Evolutionary conservation across 1,284 basidiomycete genomes (phyloP), one percentile per base, ranked within the genome.

Genomic region (Moesziomyces parantarcticus): DNA sequence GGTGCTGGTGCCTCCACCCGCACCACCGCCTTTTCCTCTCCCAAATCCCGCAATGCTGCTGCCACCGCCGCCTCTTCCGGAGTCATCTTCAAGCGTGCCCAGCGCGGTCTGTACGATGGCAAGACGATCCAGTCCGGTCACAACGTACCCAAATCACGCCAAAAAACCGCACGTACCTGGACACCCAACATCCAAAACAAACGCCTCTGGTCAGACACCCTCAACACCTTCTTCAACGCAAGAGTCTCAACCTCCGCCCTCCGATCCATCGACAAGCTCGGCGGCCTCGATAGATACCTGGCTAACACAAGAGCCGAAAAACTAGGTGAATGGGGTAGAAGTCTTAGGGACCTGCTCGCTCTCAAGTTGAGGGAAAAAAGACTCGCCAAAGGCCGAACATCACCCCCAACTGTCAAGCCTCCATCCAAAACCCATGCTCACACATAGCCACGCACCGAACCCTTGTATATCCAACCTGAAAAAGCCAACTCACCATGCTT

Each of bases 41-140:
- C 77, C 22, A 74, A 75, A 52, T 83, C 81, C 16, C 74, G 80
- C 23, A 64, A 69, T 9, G 73, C 80, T 4, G 53, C 61, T 10
- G 51, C 64, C 1, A 18, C 46, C 14, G 63, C 77, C 9, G 43
- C 69, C 18, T 52, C 62, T 13, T 45, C 59, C 11, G 80, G 81
- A 2, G 71, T 58, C 10, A 75, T 70, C 44, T 83, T 83, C 61
- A 82, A 83, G 53, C 69, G 81, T 14, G 59, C 79, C 20, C 82
- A 83, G 62, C 70, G 79, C 43, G 82, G 82, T 11, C 71, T 83
- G 8, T 83, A 77, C 64, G 76, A 83, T 47, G 79, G 81, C 44
- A 65, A 66, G 41, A 69, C 63, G 25, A 54, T 78, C 29, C 82
- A 83, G 53, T 77, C 73, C 14, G 82, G 82, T 29, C 76, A 83